Percentiles rank a stretch among this genome's conserved stretches.
Conservation (phyloP, 2,329 filamentous ascomycete genomes). For the Pseudogymnoascus sp. region DNA sequence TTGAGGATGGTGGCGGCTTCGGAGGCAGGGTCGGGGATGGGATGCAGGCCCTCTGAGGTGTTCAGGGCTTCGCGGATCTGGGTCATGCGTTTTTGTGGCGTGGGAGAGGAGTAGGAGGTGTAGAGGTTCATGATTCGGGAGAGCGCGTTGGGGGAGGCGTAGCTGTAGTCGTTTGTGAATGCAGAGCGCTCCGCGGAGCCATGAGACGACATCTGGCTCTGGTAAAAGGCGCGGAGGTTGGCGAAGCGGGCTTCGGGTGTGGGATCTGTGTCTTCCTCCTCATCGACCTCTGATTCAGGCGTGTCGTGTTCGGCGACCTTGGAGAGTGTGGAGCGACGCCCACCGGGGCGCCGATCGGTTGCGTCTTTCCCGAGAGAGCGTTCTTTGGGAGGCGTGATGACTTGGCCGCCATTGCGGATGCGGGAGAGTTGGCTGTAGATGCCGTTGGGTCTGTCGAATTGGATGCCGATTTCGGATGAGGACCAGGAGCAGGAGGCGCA, state of each 20-base stretch:
- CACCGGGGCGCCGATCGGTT: background rate
- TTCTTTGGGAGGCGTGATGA: constrained; percentile 43
- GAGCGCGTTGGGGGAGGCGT: constrained; percentile 71
- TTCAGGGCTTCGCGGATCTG: constrained; percentile 72
- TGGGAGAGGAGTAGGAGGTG: constrained; percentile 35
- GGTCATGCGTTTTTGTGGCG: constrained; percentile 54
- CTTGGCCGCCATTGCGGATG: constrained; percentile 55
- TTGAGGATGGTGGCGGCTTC: constrained; percentile 58
- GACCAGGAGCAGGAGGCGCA: constrained; percentile 94
- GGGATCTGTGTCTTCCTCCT: constrained; percentile 34
- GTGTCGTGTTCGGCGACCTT: constrained; percentile 4
- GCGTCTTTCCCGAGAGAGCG: constrained; percentile 10
- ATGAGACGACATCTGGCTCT: constrained; percentile 64
- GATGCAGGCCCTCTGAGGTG: constrained; percentile 63
- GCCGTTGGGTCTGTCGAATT: constrained; percentile 82
- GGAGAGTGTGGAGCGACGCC: background rate
- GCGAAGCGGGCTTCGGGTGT: constrained; percentile 62
- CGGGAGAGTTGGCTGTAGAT: constrained; percentile 75
- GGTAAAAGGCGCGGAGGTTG: constrained; percentile 74
- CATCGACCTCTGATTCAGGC: constrained; percentile 24
- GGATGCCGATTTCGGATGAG: constrained; percentile 79
- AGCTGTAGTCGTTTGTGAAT: constrained; percentile 48
- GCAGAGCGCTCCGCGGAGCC: constrained; percentile 47
- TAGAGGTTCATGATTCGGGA: constrained; percentile 90
- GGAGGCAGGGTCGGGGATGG: constrained; percentile 41